These are phyloP conservation scores for Gigaspora rosea DNA, from an alignment of 192 early-diverging fungal species.

Conservation along the genomic window DNA sequence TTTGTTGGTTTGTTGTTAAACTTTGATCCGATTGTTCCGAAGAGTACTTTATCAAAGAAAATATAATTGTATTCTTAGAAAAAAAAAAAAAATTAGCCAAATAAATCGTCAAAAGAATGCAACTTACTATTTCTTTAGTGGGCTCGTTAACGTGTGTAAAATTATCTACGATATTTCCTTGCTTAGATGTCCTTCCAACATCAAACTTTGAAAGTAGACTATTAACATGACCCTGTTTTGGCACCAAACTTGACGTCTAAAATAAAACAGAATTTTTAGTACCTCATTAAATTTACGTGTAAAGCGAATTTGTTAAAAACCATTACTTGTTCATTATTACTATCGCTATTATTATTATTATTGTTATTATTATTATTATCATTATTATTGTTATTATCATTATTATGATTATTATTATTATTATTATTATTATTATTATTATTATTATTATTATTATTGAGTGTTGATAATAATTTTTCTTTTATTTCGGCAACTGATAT, in stretches of 20 bases:
- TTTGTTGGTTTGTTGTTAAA: too few species aligned
- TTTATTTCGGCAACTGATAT: not conserved
- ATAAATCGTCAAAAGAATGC: too few species aligned
- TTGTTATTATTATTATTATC: not conserved
- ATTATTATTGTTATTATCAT: not conserved
- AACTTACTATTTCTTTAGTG: too few species aligned
- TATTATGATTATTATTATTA: not conserved
- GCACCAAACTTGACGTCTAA: not conserved
- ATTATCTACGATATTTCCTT: too few species aligned
- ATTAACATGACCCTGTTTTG: slow-evolving; percentile 3
- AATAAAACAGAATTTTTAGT: not conserved
- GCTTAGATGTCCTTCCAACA: not conserved
- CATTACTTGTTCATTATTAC: not conserved
- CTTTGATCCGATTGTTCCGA: too few species aligned
- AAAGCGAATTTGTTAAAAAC: too few species aligned
- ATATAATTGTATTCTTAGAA: too few species aligned
- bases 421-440: not conserved
- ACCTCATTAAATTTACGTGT: not conserved
- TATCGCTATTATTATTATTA: too few species aligned
- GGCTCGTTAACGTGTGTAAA: too few species aligned
- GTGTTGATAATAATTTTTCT: slow-evolving; percentile 1
- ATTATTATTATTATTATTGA: not conserved
- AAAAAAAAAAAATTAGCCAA: too few species aligned
- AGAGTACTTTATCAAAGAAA: too few species aligned
- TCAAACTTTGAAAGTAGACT: not conserved